Evolutionary conservation across 208 protist species (phyloP).

Genomic region (Acanthamoeba triangularis): DNA sequence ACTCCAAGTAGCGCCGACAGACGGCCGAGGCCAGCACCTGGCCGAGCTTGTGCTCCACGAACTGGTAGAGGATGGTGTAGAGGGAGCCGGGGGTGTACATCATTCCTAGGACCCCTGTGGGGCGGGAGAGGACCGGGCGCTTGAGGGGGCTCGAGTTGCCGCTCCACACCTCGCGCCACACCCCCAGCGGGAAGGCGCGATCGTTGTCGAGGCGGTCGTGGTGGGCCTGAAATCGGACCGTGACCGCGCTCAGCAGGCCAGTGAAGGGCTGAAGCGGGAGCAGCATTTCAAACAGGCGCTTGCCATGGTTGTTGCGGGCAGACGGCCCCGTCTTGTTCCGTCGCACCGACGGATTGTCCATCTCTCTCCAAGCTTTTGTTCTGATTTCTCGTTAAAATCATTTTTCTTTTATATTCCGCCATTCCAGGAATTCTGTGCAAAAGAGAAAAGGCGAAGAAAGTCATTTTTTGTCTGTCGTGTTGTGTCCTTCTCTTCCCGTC

Average conservation of each 20-base stretch:
- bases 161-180: conserved; percentile 36
- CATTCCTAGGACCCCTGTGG: background rate
- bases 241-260: conserved; percentile 1
- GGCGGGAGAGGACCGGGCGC: background rate
- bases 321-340: background rate
- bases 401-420: too few relatives aligned
- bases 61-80: conserved; percentile 9
- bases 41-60: conserved; percentile 14
- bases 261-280: conserved; percentile 50
- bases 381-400: too few relatives aligned
- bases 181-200: background rate
- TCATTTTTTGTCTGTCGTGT: background rate
- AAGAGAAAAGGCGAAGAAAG: background rate
- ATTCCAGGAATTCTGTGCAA: too few relatives aligned
- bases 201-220: conserved; percentile 49
- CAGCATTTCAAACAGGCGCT: conserved; percentile 19
- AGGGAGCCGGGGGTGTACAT: conserved; percentile 23
- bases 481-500: background rate
- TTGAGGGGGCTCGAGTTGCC: conserved; percentile 56
- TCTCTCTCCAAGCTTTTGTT: too few relatives aligned
- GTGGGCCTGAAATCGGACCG: conserved; percentile 11
- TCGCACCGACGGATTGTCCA: too few relatives aligned
- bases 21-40: background rate
- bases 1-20: conserved; percentile 1
- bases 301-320: background rate